Evolutionary conservation across 1,284 basidiomycete species (phyloP).

Genomic region (Abortiporus biennis): DNA sequence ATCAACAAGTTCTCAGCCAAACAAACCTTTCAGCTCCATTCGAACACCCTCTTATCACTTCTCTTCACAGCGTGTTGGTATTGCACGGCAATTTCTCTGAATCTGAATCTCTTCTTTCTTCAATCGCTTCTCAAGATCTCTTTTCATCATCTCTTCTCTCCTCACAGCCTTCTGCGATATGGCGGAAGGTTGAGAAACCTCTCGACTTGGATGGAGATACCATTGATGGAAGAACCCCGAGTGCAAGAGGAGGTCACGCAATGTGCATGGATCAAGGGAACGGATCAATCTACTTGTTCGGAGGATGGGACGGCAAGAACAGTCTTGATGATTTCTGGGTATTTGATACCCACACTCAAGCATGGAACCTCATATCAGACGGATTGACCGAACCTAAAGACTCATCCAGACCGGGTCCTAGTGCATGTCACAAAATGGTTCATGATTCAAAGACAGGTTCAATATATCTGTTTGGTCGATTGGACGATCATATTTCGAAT

Average conservation of each 20-base stretch:
- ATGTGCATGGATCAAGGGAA: conserved; percentile 73
- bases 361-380: conserved; percentile 59
- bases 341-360: conserved; percentile 56
- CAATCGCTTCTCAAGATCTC: conserved; percentile 46
- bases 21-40: conserved; percentile 32
- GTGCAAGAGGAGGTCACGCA: conserved; percentile 70
- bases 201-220: conserved; percentile 45
- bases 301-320: conserved; percentile 74
- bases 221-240: conserved; percentile 27
- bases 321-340: conserved; percentile 79
- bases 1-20: conserved; percentile 51
- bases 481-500: conserved; percentile 34
- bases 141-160: conserved; percentile 54
- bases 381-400: conserved; percentile 50
- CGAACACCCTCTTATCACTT: conserved; percentile 69
- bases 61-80: conserved; percentile 61
- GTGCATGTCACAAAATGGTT: conserved; percentile 82
- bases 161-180: conserved; percentile 49
- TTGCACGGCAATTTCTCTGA: conserved; percentile 59
- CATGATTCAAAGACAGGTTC: conserved; percentile 65
- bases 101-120: conserved; percentile 48
- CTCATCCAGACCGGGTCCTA: conserved; percentile 63
- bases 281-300: conserved; percentile 69
- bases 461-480: conserved; percentile 67
- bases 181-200: conserved; percentile 43